These are phyloP conservation scores for Eucalyptus melliodora DNA, from an alignment of 345 rosid species.

Conservation along the genomic window DNA sequence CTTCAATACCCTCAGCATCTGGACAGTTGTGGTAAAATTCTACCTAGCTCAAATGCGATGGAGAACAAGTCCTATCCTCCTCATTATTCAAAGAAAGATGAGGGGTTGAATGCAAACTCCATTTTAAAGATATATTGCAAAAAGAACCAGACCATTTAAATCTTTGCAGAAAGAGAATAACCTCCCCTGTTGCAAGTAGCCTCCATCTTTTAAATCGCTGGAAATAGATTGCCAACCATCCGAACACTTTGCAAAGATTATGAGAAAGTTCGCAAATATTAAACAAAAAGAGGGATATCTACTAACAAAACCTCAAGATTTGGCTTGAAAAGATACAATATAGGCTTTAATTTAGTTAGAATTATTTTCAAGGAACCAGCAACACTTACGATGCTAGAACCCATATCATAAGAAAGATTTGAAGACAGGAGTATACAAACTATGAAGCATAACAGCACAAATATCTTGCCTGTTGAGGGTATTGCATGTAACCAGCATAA, in stretches of 20 bases:
- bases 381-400: not conserved
- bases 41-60: not conserved
- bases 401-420: not conserved
- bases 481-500: conserved; percentile 84
- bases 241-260: not conserved
- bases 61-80: not conserved
- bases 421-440: not conserved
- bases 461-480: conserved; percentile 61
- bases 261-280: not conserved
- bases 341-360: not conserved
- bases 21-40: not conserved
- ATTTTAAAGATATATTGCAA: not conserved
- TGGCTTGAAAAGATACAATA: not conserved
- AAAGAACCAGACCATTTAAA: not conserved
- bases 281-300: not conserved
- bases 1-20: not conserved
- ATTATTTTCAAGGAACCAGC: not conserved
- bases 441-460: not conserved
- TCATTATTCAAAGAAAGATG: not conserved
- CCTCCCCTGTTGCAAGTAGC: not conserved
- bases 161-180: not conserved
- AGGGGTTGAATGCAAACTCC: not conserved
- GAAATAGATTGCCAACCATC: not conserved
- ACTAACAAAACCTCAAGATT: not conserved
- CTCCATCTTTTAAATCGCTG: not conserved